Conservation (phyloP, 2,329 filamentous ascomycete genomes). For the Tolypocladium album region DNA sequence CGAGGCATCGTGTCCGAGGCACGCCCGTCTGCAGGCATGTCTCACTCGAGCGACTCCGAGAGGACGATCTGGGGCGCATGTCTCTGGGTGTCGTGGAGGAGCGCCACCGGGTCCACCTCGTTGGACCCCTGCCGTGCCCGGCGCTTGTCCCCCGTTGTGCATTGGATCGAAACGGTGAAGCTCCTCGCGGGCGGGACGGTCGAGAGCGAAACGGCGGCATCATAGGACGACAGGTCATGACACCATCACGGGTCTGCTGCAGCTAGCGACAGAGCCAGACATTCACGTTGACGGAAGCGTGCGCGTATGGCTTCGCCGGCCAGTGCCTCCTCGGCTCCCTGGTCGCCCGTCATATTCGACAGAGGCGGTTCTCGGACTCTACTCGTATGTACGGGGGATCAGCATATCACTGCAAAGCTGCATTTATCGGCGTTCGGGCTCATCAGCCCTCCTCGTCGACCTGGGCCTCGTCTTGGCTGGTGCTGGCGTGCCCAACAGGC, state of each 20-base stretch:
- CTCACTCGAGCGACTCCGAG: constrained; percentile 23
- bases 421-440: no score
- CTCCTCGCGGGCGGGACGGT: neutral
- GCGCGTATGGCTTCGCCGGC: neutral
- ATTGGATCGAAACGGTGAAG: neutral
- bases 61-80: constrained; percentile 19
- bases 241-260: neutral
- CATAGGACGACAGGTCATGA: neutral
- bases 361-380: neutral
- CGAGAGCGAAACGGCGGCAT: neutral
- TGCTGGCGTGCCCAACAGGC: neutral
- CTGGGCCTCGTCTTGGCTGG: neutral
- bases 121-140: neutral
- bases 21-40: constrained; percentile 24
- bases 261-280: neutral
- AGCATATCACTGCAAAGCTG: neutral
- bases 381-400: neutral
- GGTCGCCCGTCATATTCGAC: neutral
- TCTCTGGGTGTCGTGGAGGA: constrained; percentile 5
- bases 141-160: neutral
- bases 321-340: neutral
- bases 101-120: constrained; percentile 1
- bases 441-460: neutral
- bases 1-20: constrained; percentile 21
- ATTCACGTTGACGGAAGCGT: neutral